Percentiles rank a stretch among this genome's conserved stretches.
Evolutionary conservation across 352 stramenopile species (phyloP).

Genomic region (Globisporangium recalcitrans): DNA sequence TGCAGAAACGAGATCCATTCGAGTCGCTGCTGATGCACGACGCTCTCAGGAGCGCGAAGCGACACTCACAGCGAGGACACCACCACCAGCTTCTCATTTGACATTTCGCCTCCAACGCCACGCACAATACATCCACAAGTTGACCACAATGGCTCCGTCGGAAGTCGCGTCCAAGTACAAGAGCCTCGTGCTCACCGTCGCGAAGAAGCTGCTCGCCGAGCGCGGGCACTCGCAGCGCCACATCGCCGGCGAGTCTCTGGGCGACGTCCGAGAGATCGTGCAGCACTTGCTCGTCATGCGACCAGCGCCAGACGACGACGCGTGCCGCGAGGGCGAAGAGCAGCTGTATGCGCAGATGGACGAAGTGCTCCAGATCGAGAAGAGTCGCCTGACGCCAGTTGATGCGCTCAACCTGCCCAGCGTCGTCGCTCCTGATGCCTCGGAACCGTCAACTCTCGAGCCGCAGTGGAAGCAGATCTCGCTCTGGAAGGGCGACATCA

Average conservation of each 20-base stretch:
- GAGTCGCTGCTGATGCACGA: no score
- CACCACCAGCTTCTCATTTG: no score
- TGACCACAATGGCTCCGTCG: constrained; percentile 2
- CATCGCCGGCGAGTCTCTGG: constrained; percentile 27
- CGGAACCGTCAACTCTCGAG: not conserved
- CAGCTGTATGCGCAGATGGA: constrained; percentile 25
- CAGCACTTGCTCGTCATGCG: constrained; percentile 48
- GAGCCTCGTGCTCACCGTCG: constrained; percentile 22
- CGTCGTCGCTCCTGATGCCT: constrained; percentile 4
- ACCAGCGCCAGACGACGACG: constrained; percentile 26
- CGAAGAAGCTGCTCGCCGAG: constrained; percentile 32
- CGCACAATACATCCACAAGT: not conserved
- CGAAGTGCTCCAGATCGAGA: constrained; percentile 18
- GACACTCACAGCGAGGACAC: no score
- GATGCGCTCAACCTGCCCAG: constrained; percentile 17
- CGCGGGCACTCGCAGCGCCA: constrained; percentile 33
- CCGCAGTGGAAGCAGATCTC: constrained; percentile 29
- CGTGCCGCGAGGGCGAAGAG: constrained; percentile 25
- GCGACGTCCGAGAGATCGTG: constrained; percentile 44
- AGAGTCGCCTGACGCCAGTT: constrained; percentile 18
- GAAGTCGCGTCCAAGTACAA: constrained; percentile 25
- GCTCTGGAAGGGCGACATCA: constrained; percentile 71
- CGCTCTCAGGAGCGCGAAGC: not conserved
- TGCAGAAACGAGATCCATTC: no score
- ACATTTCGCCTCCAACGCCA: not conserved